These are phyloP conservation scores for Pichia terricola DNA, from an alignment of 1,139 yeast genomes.

Conservation along the genomic window DNA sequence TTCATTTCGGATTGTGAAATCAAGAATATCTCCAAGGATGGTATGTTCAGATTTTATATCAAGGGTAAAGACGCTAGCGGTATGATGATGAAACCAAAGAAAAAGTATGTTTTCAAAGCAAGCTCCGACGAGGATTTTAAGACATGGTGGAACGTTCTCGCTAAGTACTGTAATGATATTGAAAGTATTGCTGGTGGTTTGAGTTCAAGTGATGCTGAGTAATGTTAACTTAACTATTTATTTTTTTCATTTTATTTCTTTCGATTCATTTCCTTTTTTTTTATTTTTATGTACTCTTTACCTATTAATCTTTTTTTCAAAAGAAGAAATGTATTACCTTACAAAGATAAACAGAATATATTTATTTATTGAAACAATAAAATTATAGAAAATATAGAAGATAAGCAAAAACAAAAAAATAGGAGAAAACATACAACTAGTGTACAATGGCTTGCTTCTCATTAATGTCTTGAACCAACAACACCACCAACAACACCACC, in stretches of 20 bases:
- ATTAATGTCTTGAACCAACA: conserved; percentile 24
- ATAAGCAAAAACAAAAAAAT: not conserved
- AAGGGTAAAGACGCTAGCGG: conserved; percentile 34
- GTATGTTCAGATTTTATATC: conserved; percentile 31
- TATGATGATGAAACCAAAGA: conserved; percentile 26
- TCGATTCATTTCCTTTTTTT: no score
- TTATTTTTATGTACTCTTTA: not conserved
- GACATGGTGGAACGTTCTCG: conserved; percentile 34
- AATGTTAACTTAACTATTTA: not conserved
- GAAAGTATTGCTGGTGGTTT: no score
- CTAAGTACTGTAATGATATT: not conserved
- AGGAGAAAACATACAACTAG: not conserved
- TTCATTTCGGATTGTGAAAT: conserved; percentile 37
- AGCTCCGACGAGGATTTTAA: conserved; percentile 34
- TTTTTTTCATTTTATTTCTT: not conserved
- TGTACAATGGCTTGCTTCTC: not conserved
- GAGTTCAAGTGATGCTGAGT: not conserved
- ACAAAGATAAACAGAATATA: not conserved
- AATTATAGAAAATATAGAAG: not conserved
- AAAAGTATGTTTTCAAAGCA: conserved; percentile 34
- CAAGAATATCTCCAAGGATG: conserved; percentile 24
- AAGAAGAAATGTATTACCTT: not conserved
- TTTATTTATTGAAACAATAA: not conserved
- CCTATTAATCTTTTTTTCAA: no score
- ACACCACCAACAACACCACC: conserved; percentile 51